These are phyloP conservation scores for Mycena leptocephala DNA, from an alignment of 768 basidiomycete genomes.

Conservation along the genomic window DNA sequence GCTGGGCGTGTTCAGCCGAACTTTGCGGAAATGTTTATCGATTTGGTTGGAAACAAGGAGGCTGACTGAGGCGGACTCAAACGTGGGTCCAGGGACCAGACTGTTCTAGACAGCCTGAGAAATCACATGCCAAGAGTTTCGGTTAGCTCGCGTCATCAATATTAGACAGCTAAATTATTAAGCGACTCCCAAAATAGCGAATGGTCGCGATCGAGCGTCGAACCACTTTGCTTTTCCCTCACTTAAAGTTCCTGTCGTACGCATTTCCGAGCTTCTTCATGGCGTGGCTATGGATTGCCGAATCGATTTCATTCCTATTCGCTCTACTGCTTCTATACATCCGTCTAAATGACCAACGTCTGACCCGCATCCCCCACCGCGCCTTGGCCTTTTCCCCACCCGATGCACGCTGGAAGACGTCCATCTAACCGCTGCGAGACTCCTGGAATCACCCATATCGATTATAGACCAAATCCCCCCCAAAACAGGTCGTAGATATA, in stretches of 20 bases:
- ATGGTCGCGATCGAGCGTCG: too few relatives aligned
- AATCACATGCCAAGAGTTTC: too few relatives aligned
- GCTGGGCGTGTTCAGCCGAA: too few relatives aligned
- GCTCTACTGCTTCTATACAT: conserved; percentile 52
- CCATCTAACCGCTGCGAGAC: conserved; percentile 51
- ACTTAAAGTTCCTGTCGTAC: background rate
- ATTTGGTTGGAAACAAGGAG: too few relatives aligned
- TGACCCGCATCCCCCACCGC: conserved; percentile 65
- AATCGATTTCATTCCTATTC: background rate
- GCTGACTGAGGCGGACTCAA: too few relatives aligned
- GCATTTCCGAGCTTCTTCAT: background rate
- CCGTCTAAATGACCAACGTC: conserved; percentile 68
- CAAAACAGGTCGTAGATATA: conserved; percentile 82
- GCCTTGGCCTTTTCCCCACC: conserved; percentile 64
- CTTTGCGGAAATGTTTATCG: too few relatives aligned
- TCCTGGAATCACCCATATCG: conserved; percentile 52
- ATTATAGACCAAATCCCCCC: conserved; percentile 69
- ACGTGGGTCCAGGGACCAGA: too few relatives aligned
- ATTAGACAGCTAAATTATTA: too few relatives aligned
- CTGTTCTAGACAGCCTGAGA: too few relatives aligned
- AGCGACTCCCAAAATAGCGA: background rate
- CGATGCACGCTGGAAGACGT: conserved; percentile 65
- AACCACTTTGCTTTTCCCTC: background rate
- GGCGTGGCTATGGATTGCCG: conserved; percentile 18
- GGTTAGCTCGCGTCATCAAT: too few relatives aligned